Conservation (phyloP, 2,329 filamentous ascomycete species). For the Tolypocladium tropicale region DNA sequence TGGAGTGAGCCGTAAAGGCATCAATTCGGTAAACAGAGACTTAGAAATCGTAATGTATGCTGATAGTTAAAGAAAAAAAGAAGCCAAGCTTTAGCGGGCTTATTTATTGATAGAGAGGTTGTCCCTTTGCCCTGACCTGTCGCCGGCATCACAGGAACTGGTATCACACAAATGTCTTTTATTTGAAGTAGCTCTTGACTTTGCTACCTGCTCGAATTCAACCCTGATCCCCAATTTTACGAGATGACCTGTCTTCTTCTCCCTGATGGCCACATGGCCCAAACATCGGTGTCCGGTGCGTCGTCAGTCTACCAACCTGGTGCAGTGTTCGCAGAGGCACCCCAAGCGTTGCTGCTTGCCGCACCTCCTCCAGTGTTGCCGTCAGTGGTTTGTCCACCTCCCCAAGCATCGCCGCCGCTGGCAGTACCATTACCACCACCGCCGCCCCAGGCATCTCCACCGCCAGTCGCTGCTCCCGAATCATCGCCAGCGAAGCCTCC, state of each 20-base stretch:
- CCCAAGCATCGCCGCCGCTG: constrained; percentile 4
- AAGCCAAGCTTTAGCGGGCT: too few species aligned
- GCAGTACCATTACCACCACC: background rate
- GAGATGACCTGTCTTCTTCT: background rate
- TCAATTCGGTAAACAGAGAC: background rate
- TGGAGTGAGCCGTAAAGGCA: background rate
- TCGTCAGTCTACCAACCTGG: background rate
- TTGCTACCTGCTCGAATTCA: background rate
- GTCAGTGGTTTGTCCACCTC: constrained; percentile 1
- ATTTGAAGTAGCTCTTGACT: background rate
- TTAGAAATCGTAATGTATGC: background rate
- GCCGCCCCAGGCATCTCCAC: constrained; percentile 3
- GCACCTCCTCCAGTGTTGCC: constrained; percentile 5
- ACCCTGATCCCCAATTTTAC: background rate
- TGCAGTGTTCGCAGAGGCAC: too few species aligned
- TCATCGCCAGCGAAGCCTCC: constrained; percentile 8
- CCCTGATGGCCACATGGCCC: background rate
- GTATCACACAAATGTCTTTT: background rate
- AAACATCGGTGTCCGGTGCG: background rate
- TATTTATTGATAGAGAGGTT: too few species aligned
- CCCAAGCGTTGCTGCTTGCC: too few species aligned
- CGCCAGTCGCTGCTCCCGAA: too few species aligned
- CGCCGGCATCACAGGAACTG: background rate
- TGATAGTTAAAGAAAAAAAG: too few species aligned
- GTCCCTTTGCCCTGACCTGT: too few species aligned